phyloP scores from a whole-genome alignment of 805 yeast genomes.

The Torulaspora quercuum region DNA sequence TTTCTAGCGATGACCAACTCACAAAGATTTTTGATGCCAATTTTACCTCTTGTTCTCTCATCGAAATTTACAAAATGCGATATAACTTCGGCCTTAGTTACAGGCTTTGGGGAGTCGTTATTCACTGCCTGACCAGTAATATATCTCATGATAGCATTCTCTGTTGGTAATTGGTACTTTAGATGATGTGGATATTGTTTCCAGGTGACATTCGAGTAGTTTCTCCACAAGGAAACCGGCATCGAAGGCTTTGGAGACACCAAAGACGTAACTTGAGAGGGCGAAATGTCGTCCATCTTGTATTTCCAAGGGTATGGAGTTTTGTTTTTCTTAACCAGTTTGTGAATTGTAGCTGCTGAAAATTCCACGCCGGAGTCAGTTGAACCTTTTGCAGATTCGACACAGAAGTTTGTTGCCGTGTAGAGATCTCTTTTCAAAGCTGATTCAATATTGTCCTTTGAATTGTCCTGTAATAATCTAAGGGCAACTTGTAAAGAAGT shows the following conservation, averaged over 20 bases:
- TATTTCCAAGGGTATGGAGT: conserved; percentile 51
- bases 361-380: conserved; percentile 47
- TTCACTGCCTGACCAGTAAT: conserved; percentile 64
- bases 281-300: conserved; percentile 26
- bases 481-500: conserved; percentile 73
- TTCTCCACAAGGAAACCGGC: conserved; percentile 33
- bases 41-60: conserved; percentile 27
- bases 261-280: conserved; percentile 22
- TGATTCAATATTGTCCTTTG: conserved; percentile 52
- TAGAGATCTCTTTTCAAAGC: conserved; percentile 71
- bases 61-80: conserved; percentile 48
- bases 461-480: conserved; percentile 62
- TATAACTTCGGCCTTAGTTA: conserved; percentile 63
- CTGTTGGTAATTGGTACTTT: conserved; percentile 73
- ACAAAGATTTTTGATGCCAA: conserved; percentile 25
- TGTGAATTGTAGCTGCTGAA: conserved; percentile 62
- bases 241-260: conserved; percentile 35
- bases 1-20: conserved; percentile 22
- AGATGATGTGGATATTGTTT: conserved; percentile 41
- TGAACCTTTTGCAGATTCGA: conserved; percentile 43
- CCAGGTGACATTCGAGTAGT: conserved; percentile 38
- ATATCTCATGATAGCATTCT: conserved; percentile 57
- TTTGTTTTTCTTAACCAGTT: conserved; percentile 55
- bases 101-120: conserved; percentile 60
- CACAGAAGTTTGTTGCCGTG: conserved; percentile 73